Evolutionary conservation across 192 early-diverging fungal species (phyloP), one percentile per base, ranked within the genome.

Genomic region (Mortierella antarctica): DNA sequence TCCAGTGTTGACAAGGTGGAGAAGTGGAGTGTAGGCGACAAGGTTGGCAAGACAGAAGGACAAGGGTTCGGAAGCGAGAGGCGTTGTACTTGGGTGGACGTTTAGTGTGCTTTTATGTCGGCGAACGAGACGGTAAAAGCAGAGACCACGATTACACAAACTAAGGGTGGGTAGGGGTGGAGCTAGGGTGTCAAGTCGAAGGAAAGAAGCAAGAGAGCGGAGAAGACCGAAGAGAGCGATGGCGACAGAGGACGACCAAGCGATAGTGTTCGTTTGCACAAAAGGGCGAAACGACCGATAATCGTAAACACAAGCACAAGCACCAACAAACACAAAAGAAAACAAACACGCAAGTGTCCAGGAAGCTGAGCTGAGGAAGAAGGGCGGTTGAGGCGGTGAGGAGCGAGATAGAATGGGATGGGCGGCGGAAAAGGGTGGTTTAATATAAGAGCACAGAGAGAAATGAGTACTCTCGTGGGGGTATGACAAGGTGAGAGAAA

Each of bases 361-460:
- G 31, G 31, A 31, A 31, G 31, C 31, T 31, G 31, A 31, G 31
- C 31, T 1, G 20, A 59, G 11, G 40, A 41, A 59, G 21, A 41
- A 41, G 42, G 57, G 31, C 31, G 57, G 40, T 59, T 7, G 11
- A 59, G 40, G 21, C 31, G 21, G 42, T 41, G 18, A 56, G 54
- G 21, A 15, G 20, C 0, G 57, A 42, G 42, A n/a, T 12, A 59
- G 31, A 59, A 41, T 10, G 54, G 18, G 54, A 13, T 18, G 54
- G 31, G 31, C 31, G 31, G 31, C 31, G 31, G 31, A 31, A 56
- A 56, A 20, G 18, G 54, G 12, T 21, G 54, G 20, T 56, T 56
- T 56, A 56, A 56, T 56, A 56, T 20, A 12, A 59, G 11, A 41
- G 57, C 12, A 31, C 57, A 59, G 42, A 59, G 31, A 59, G 42